A percentile compares a stretch with the other conserved stretches of the same genome.
Evolutionary conservation across 441 rosid genomes (phyloP).

Genomic region (Populus hybrid): DNA sequence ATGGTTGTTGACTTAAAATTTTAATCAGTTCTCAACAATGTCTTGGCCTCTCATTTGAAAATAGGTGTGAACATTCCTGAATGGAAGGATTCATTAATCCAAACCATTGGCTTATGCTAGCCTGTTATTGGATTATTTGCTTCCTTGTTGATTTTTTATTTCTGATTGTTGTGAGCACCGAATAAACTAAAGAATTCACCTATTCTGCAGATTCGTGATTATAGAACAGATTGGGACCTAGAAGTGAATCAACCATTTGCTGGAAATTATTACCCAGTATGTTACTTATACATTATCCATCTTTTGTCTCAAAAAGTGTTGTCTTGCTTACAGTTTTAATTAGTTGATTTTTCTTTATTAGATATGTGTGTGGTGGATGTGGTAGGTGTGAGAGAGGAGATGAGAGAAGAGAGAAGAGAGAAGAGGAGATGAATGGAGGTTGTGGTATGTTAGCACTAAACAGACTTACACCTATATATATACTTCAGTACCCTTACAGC

Average conservation of each 20-base stretch:
- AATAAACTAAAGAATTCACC: constrained; percentile 10
- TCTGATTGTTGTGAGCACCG: constrained; percentile 11
- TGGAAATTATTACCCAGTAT: constrained; percentile 98
- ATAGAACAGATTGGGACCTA: constrained; percentile 89
- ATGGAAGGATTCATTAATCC: not conserved
- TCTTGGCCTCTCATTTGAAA: constrained; percentile 1
- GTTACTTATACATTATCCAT: constrained; percentile 18
- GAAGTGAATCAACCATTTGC: constrained; percentile 93
- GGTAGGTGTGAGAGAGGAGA: not conserved
- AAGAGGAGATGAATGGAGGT: not conserved
- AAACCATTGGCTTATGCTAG: not conserved
- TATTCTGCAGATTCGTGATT: constrained; percentile 79
- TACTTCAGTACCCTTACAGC: not conserved
- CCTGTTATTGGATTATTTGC: not conserved
- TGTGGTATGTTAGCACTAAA: not conserved
- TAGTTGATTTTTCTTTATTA: not conserved
- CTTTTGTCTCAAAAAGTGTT: not conserved
- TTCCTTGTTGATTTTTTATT: constrained; percentile 10
- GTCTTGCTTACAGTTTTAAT: not conserved
- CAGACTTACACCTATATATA: not conserved
- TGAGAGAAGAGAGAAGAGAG: no score
- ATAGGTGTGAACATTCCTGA: not conserved
- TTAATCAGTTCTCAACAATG: constrained; percentile 7
- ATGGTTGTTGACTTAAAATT: constrained; percentile 9
- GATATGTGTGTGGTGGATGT: not conserved